A percentile compares a stretch with the other conserved stretches of the same genome.
phyloP scores from a whole-genome alignment of 768 basidiomycete genomes.

The Kwoniella dendrophila region DNA sequence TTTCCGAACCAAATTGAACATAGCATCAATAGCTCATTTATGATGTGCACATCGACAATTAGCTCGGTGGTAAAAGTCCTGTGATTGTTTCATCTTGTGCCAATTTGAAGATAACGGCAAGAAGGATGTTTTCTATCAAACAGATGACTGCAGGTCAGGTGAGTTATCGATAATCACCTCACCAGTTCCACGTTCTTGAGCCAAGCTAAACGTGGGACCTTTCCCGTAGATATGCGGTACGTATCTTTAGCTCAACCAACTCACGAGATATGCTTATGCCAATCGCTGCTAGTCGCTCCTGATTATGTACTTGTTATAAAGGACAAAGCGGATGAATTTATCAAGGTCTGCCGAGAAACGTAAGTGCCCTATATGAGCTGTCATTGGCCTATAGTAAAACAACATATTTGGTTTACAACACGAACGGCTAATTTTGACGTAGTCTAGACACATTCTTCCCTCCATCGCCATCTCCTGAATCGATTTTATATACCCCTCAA shows the following conservation, averaged over 20 bases:
- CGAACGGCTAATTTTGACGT: no score
- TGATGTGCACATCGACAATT: neutral
- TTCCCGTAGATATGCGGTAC: conserved; percentile 22
- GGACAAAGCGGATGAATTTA: conserved; percentile 40
- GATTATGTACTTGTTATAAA: conserved; percentile 52
- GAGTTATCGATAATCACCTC: conserved; percentile 1
- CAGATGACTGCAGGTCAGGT: conserved; percentile 49
- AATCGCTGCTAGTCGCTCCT: conserved; percentile 36
- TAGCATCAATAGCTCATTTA: neutral
- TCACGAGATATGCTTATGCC: neutral
- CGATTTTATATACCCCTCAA: conserved; percentile 28
- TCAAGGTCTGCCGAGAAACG: conserved; percentile 35
- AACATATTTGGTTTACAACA: neutral
- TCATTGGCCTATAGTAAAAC: no score
- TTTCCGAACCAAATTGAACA: neutral
- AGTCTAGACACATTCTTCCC: conserved; percentile 43
- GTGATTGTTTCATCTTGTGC: conserved; percentile 50
- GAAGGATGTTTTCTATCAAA: conserved; percentile 52
- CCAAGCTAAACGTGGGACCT: no score
- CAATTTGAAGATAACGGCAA: conserved; percentile 45
- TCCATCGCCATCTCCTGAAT: conserved; percentile 32
- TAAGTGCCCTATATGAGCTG: conserved; percentile 25
- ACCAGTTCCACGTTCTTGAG: no score
- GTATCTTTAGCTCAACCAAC: neutral
- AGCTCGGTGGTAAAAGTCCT: conserved; percentile 56